phyloP scores from a whole-genome alignment of 2,329 filamentous ascomycete species.

The Aspergillus thermomutatus region DNA sequence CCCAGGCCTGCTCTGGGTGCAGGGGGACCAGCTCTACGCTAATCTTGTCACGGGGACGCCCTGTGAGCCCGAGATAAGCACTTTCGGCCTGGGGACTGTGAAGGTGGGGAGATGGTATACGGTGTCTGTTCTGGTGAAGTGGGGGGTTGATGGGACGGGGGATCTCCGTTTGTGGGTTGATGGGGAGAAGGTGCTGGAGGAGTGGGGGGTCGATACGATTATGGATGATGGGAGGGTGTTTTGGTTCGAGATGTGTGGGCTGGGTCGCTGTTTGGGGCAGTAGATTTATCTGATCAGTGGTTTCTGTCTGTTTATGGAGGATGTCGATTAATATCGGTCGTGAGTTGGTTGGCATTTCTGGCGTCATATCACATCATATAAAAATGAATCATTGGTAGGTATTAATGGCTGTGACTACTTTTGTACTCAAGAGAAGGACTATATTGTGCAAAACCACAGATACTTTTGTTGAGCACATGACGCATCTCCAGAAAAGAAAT shows the following conservation, averaged over 20 bases:
- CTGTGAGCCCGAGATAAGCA: neutral
- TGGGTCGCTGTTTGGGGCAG: neutral
- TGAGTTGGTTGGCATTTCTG: neutral
- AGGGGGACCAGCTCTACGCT: neutral
- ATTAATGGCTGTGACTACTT: neutral
- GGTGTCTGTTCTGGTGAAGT: neutral
- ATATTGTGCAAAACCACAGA: neutral
- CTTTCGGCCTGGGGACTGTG: neutral
- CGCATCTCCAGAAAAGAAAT: too few relatives aligned
- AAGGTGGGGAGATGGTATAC: neutral
- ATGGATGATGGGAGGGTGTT: neutral
- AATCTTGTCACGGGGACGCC: neutral
- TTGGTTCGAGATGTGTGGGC: neutral
- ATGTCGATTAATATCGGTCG: too few relatives aligned
- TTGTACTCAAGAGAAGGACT: neutral
- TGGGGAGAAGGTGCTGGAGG: neutral
- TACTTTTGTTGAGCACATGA: too few relatives aligned
- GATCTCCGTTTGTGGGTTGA: neutral
- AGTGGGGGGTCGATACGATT: neutral
- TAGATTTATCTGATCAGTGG: too few relatives aligned
- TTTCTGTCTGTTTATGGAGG: too few relatives aligned
- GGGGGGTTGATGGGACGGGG: neutral
- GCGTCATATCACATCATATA: too few relatives aligned
- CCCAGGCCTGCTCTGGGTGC: neutral
- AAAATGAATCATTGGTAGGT: too few relatives aligned